Conservation (phyloP, 306 rosid genomes). For the Prunus davidiana region DNA sequence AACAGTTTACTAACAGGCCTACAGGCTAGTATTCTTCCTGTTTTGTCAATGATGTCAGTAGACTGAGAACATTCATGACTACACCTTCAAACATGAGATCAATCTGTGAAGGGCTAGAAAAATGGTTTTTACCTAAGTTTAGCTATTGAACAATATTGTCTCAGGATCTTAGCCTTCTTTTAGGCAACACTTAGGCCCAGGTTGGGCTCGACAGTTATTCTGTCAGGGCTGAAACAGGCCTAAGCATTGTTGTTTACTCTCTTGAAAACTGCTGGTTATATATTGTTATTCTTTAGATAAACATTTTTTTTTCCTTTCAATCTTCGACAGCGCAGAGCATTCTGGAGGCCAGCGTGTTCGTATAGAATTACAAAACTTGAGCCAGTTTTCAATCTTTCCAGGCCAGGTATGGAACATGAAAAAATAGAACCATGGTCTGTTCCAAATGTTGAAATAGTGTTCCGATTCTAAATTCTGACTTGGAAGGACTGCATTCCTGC, state of each 20-base stretch:
- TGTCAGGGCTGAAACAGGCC: too few species aligned
- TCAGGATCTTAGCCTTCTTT: neutral
- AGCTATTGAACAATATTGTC: neutral
- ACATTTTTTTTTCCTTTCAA: slow-evolving; percentile 19
- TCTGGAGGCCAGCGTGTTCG: slow-evolving; percentile 93
- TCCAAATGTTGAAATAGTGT: slow-evolving; percentile 15
- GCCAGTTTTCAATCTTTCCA: slow-evolving; percentile 82
- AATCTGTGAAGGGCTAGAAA: neutral
- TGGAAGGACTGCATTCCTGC: slow-evolving; percentile 30
- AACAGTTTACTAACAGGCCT: neutral
- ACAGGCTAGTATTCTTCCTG: neutral
- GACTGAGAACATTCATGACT: neutral
- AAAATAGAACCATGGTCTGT: slow-evolving; percentile 7
- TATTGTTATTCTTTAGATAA: slow-evolving; percentile 11
- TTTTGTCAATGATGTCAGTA: neutral
- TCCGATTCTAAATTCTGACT: slow-evolving; percentile 15
- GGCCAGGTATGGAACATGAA: slow-evolving; percentile 70
- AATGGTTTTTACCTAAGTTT: neutral
- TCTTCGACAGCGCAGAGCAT: slow-evolving; percentile 55
- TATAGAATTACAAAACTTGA: slow-evolving; percentile 64
- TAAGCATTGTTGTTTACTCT: too few species aligned
- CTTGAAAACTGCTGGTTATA: neutral
- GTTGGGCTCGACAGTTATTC: too few species aligned
- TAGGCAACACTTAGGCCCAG: neutral
- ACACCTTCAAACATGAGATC: neutral